Base-by-base conservation (phyloP, 805 yeast species). In the Cyberlindnera lachancei region DNA sequence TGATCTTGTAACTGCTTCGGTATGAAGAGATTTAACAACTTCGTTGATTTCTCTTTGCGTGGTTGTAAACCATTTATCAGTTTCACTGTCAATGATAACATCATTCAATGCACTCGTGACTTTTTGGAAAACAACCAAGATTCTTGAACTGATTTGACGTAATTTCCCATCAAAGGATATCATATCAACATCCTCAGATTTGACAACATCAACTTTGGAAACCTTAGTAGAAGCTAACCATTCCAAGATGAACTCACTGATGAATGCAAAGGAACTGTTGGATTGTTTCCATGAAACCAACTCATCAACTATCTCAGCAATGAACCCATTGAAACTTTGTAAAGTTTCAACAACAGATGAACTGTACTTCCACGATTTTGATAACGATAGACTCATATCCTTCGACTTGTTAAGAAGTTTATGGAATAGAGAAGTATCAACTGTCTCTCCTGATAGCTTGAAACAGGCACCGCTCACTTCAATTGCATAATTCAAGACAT, bases 51-150 rank as follows among this genome's bases (percentile, higher is more conserved):
- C 61, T 26, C 60, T 66, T 36, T 78, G 78, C 2, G 75, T 42
- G 1, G 46, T 34, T 4, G 63, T 53, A 20, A 85, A 63, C 95
- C 95, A 88, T n/a, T 65, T 62, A 37, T 82, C 88, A 17, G 68
- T 75, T 2, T 67, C 79, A 15, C 61, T 70, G 2, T 55, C 41
- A 3, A 73, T 44, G 2, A 44, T 31, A 3, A 41, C 53, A 1
- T 29, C 30, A 13, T 27, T 19, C 15, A 36, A 23, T 12, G 28
- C 8, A 31, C 42, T 34, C 14, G 46, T 34, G 15, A 70, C 55
- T 38, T 72, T 70, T 55, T 88, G 96, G 43, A 82, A 68, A 1
- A 79, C 68, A 19, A 88, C 63, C 33, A 87, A 56, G 14, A 85
- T 66, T 3, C 79, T 66, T 13, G 71, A 71, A 4, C 77, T 64